A percentile compares a stretch with the other conserved stretches of the same genome.
Conservation (phyloP, 202 grass and related monocot species). For the Schoenoplectus triqueter region DNA sequence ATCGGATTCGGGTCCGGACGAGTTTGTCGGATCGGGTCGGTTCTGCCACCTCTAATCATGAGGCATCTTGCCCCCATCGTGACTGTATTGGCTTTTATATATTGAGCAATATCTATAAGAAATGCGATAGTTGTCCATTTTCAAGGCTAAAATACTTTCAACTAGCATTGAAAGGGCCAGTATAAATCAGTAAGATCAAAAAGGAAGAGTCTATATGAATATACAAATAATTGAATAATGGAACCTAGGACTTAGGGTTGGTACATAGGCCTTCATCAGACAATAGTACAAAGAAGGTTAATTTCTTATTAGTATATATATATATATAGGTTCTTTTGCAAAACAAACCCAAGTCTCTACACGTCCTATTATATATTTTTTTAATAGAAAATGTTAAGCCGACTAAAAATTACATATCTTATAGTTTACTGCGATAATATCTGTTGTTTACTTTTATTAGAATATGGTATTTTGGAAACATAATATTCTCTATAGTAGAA, state of each 20-base stretch:
- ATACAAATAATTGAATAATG: not conserved
- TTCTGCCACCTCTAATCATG: too few species aligned
- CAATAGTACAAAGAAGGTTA: not conserved
- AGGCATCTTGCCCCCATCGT: not conserved
- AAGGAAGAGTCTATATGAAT: not conserved
- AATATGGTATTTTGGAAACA: not conserved
- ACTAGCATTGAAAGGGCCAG: not conserved
- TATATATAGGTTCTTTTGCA: not conserved
- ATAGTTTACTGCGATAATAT: not conserved
- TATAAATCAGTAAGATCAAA: not conserved
- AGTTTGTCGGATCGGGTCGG: too few species aligned
- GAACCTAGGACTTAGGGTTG: slow-evolving; percentile 6
- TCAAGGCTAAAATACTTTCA: not conserved
- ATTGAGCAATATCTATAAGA: slow-evolving; percentile 6
- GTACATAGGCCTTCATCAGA: not conserved
- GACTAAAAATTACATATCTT: not conserved
- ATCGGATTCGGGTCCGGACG: too few species aligned
- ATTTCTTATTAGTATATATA: not conserved
- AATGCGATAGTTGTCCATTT: not conserved
- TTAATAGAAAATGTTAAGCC: not conserved
- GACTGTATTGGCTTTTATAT: not conserved
- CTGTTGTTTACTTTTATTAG: not conserved
- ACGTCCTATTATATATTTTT: not conserved
- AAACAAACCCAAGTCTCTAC: not conserved
- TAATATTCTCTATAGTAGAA: not conserved